These are phyloP conservation scores for Boletus semigastroideus DNA, from an alignment of 1,284 basidiomycete species.

Conservation along the genomic window DNA sequence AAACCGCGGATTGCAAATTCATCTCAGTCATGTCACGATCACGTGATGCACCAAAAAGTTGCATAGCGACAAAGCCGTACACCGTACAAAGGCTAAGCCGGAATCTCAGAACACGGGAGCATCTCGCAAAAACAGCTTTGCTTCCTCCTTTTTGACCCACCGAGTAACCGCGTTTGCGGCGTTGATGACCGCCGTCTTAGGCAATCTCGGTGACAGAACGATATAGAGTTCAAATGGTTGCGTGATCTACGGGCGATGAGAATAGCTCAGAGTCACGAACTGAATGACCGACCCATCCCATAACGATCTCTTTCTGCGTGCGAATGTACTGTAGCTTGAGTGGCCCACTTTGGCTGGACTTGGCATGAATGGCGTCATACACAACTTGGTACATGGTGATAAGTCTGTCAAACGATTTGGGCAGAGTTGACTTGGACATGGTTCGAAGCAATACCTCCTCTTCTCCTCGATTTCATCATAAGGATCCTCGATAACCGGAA, in stretches of 20 bases:
- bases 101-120: conserved; percentile 79
- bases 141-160: conserved; percentile 91
- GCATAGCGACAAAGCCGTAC: too few species aligned
- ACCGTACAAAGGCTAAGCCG: not conserved
- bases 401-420: conserved; percentile 46
- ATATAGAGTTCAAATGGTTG: conserved; percentile 92
- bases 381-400: conserved; percentile 83
- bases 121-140: conserved; percentile 78
- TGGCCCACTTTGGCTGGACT: conserved; percentile 72
- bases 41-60: conserved; percentile 17
- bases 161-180: conserved; percentile 86
- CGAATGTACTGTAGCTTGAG: conserved; percentile 83
- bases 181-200: conserved; percentile 82
- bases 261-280: not conserved
- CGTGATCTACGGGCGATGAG: conserved; percentile 64
- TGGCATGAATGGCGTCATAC: conserved; percentile 84
- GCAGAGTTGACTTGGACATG: not conserved
- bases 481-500: conserved; percentile 79
- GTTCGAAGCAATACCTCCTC: conserved; percentile 45
- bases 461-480: conserved; percentile 65
- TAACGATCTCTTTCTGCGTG: conserved; percentile 82
- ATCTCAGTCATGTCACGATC: not conserved
- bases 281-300: conserved; percentile 75
- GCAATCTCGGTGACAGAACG: conserved; percentile 75
- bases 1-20: not conserved